Evolutionary conservation across 2,329 filamentous ascomycete genomes (phyloP).

Genomic region (Cylindrodendrum hubeiense): DNA sequence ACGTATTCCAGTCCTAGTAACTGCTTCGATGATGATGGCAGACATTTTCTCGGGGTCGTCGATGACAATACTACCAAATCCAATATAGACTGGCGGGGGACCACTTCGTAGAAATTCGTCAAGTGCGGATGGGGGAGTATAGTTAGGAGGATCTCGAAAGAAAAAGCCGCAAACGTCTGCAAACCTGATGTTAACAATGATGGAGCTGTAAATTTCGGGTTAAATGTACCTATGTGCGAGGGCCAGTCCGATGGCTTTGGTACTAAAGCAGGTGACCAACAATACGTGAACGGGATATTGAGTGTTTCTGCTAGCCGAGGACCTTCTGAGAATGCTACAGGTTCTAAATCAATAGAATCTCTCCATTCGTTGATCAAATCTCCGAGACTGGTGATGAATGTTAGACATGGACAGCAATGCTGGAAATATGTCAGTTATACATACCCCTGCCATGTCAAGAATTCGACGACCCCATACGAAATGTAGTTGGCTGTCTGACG

Average conservation of each 20-base stretch:
- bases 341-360: constrained; percentile 72
- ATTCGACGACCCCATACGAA: constrained; percentile 3
- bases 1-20: constrained; percentile 70
- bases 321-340: constrained; percentile 82
- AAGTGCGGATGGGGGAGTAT: constrained; percentile 66
- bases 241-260: constrained; percentile 74
- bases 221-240: constrained; percentile 63
- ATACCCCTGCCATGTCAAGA: constrained; percentile 12
- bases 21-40: constrained; percentile 74
- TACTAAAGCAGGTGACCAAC: constrained; percentile 84
- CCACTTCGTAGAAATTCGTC: constrained; percentile 68
- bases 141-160: constrained; percentile 69
- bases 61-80: constrained; percentile 79
- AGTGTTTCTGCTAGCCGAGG: constrained; percentile 82
- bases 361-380: constrained; percentile 87
- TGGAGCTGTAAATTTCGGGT: background rate
- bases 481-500: background rate
- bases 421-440: background rate
- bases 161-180: constrained; percentile 71
- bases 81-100: constrained; percentile 75
- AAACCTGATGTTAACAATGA: background rate
- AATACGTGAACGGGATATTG: constrained; percentile 87
- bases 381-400: constrained; percentile 55
- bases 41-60: constrained; percentile 76
- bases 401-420: no score